These are phyloP conservation scores for Posidonia australis DNA, from an alignment of 106 monocot species.

Conservation along the genomic window DNA sequence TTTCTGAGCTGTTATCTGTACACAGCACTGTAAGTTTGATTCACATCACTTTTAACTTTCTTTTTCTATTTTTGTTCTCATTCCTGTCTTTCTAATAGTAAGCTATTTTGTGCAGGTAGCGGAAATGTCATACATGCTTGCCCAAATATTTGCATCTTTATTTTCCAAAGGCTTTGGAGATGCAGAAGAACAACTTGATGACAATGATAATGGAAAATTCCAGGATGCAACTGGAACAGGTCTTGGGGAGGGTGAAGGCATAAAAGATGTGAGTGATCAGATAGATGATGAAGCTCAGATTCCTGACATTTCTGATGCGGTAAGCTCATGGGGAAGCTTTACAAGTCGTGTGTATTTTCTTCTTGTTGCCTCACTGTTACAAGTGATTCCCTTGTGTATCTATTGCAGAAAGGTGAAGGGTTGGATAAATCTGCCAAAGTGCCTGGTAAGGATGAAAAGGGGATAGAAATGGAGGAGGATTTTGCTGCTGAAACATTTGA, in stretches of 20 bases:
- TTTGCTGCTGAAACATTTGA: slow-evolving; percentile 65
- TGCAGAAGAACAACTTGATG: slow-evolving; percentile 38
- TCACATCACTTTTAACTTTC: neutral
- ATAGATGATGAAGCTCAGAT: slow-evolving; percentile 79
- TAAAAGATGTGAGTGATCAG: slow-evolving; percentile 75
- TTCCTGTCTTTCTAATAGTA: no score
- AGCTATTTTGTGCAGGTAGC: slow-evolving; percentile 48
- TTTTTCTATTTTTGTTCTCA: neutral
- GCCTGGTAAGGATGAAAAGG: slow-evolving; percentile 43
- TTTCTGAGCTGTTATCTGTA: slow-evolving; percentile 58
- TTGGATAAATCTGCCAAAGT: slow-evolving; percentile 36
- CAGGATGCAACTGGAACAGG: slow-evolving; percentile 72
- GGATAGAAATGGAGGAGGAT: slow-evolving; percentile 93
- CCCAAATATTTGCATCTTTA: slow-evolving; percentile 44
- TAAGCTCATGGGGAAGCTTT: slow-evolving; percentile 6
- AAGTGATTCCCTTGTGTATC: slow-evolving; percentile 7
- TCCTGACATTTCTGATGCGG: slow-evolving; percentile 47
- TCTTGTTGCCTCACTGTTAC: neutral
- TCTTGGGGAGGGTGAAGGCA: slow-evolving; percentile 86
- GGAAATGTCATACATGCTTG: slow-evolving; percentile 56
- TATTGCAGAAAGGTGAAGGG: slow-evolving; percentile 35
- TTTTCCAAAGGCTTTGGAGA: slow-evolving; percentile 76
- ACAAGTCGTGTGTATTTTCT: neutral
- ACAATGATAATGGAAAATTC: slow-evolving; percentile 14
- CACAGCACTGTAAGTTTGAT: slow-evolving; percentile 48